phyloP scores from a whole-genome alignment of 495 filamentous ascomycete species.

The Xeromyces bisporus region DNA sequence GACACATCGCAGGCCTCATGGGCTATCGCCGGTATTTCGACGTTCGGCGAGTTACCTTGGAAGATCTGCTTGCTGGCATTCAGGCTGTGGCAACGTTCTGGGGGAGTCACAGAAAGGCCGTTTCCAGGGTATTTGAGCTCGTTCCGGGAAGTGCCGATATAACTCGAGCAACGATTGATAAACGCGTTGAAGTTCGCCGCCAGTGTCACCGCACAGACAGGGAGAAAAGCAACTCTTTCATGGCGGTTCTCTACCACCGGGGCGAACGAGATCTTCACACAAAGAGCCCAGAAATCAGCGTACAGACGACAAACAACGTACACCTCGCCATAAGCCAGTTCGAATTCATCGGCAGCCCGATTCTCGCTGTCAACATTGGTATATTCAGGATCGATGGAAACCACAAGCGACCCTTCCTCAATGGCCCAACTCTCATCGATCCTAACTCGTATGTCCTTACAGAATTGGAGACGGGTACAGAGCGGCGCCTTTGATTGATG shows the following conservation, averaged over 20 bases:
- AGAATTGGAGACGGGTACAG: conserved; percentile 10
- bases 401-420: conserved; percentile 17
- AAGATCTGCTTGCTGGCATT: conserved; percentile 11
- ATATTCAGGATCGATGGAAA: conserved; percentile 13
- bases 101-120: conserved; percentile 13
- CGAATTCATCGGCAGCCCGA: conserved; percentile 11
- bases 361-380: conserved; percentile 5
- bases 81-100: conserved; percentile 12
- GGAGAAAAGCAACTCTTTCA: conserved; percentile 12
- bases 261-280: conserved; percentile 10
- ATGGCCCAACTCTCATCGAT: conserved; percentile 11
- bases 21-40: conserved; percentile 6
- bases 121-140: conserved; percentile 10
- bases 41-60: background rate
- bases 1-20: conserved; percentile 5
- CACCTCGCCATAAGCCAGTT: conserved; percentile 10
- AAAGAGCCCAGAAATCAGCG: conserved; percentile 19
- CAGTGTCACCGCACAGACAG: conserved; percentile 16
- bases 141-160: background rate
- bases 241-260: background rate
- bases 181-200: conserved; percentile 16
- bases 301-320: conserved; percentile 15
- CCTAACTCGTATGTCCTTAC: conserved; percentile 13
- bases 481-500: conserved; percentile 5
- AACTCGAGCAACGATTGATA: conserved; percentile 5